phyloP scores from a whole-genome alignment of 345 rosid species.

The Eucalyptus decipiens region DNA sequence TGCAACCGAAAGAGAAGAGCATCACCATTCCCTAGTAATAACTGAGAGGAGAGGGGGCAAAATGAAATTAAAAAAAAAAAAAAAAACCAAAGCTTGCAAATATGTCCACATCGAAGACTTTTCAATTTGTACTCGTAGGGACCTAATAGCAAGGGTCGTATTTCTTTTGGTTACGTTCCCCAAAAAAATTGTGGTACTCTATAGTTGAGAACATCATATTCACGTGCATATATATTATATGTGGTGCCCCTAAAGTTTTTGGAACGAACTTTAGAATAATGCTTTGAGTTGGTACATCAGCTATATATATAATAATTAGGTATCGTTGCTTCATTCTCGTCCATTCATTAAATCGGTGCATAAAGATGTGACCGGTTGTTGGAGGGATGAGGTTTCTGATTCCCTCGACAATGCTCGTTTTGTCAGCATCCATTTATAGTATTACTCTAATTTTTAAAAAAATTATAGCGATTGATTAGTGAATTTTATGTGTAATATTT shows the following conservation, averaged over 20 bases:
- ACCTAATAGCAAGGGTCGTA: not conserved
- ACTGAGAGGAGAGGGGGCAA: not conserved
- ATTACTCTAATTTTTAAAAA: not conserved
- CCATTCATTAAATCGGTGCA: not conserved
- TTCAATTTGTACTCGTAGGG: not conserved
- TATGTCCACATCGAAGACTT: not conserved
- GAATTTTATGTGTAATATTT: not conserved
- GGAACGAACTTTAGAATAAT: not conserved
- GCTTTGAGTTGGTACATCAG: not conserved
- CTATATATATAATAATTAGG: not conserved
- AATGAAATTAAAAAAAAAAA: not conserved
- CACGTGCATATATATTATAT: not conserved
- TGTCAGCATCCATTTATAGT: not conserved
- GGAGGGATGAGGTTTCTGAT: not conserved
- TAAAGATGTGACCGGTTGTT: not conserved
- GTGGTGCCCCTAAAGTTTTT: not conserved
- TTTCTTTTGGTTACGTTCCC: not conserved
- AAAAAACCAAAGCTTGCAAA: not conserved
- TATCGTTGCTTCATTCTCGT: not conserved
- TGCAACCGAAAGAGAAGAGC: not conserved
- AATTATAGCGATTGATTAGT: not conserved
- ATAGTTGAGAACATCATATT: not conserved
- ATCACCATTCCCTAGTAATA: not conserved
- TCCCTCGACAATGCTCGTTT: not conserved
- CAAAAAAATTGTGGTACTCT: not conserved